Evolutionary conservation across 441 rosid genomes (phyloP).

Genomic region (Mallotus repandus): DNA sequence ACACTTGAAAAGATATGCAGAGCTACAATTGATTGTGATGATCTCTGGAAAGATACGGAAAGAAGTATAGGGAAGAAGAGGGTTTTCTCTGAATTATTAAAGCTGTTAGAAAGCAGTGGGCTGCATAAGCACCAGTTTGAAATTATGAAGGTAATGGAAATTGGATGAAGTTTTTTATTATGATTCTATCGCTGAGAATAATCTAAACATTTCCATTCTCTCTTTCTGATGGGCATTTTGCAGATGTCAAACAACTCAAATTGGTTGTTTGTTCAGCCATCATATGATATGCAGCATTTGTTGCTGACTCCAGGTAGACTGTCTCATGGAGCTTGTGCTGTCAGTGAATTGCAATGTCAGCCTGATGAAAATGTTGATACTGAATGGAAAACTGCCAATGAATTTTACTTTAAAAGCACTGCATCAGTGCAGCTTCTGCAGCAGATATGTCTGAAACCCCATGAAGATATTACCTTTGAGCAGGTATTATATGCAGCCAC

Average conservation of each 20-base stretch:
- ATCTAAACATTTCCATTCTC: constrained; percentile 15
- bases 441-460: constrained; percentile 61
- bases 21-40: constrained; percentile 48
- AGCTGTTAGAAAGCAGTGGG: constrained; percentile 73
- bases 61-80: constrained; percentile 70
- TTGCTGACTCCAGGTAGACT: constrained; percentile 45
- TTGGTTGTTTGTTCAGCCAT: constrained; percentile 71
- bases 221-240: constrained; percentile 22
- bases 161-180: constrained; percentile 19
- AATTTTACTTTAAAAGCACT: constrained; percentile 80
- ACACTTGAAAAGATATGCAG: constrained; percentile 53
- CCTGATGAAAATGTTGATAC: constrained; percentile 34
- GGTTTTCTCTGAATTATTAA: constrained; percentile 72
- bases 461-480: constrained; percentile 72
- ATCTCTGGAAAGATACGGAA: constrained; percentile 66
- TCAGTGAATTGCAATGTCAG: constrained; percentile 32
- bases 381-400: constrained; percentile 69
- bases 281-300: constrained; percentile 68
- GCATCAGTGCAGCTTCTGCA: constrained; percentile 76
- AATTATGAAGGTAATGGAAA: constrained; percentile 52
- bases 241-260: constrained; percentile 57
- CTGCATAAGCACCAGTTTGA: constrained; percentile 76
- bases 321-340: constrained; percentile 30
- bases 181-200: background rate
- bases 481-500: constrained; percentile 48